Evolutionary conservation across 2,329 filamentous ascomycete genomes (phyloP).

Genomic region (Aspergillus japonicus): DNA sequence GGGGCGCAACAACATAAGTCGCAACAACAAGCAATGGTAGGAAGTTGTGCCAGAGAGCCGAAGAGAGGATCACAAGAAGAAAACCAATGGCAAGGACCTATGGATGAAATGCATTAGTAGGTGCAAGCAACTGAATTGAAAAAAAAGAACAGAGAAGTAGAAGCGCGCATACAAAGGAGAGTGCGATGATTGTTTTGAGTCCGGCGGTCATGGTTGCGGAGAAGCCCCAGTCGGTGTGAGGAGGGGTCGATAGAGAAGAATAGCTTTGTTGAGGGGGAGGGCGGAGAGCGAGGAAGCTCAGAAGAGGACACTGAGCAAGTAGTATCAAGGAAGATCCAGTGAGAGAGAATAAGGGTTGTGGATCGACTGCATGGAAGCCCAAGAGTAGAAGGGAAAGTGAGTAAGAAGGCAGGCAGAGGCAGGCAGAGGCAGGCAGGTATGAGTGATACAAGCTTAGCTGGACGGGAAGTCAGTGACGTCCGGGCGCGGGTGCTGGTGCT

Average conservation of each 20-base stretch:
- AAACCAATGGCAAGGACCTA: conserved; percentile 95
- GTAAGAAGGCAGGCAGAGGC: no score
- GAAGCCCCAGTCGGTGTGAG: conserved; percentile 7
- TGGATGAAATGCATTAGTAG: conserved; percentile 2
- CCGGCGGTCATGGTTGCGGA: conserved; percentile 66
- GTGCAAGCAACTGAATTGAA: neutral
- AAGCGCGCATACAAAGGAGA: conserved; percentile 74
- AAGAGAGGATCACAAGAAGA: conserved; percentile 96
- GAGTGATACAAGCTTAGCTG: conserved; percentile 30
- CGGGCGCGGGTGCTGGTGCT: conserved; percentile 13
- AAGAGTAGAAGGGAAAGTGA: neutral
- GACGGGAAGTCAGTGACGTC: conserved; percentile 1
- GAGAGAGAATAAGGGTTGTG: neutral
- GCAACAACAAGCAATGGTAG: conserved; percentile 92
- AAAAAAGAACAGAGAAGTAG: neutral
- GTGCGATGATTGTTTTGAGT: conserved; percentile 97
- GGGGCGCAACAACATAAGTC: conserved; percentile 87
- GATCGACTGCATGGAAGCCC: neutral
- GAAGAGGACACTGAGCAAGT: conserved; percentile 1
- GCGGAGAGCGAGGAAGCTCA: neutral
- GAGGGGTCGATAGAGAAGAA: neutral
- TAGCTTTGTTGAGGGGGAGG: neutral
- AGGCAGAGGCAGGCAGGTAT: no score
- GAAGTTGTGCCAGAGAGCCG: conserved; percentile 92
- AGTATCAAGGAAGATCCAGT: neutral